Percentiles rank a stretch among this genome's conserved stretches.
Evolutionary conservation across 768 basidiomycete genomes (phyloP).

Genomic region (Phanerodontia chrysosporium): DNA sequence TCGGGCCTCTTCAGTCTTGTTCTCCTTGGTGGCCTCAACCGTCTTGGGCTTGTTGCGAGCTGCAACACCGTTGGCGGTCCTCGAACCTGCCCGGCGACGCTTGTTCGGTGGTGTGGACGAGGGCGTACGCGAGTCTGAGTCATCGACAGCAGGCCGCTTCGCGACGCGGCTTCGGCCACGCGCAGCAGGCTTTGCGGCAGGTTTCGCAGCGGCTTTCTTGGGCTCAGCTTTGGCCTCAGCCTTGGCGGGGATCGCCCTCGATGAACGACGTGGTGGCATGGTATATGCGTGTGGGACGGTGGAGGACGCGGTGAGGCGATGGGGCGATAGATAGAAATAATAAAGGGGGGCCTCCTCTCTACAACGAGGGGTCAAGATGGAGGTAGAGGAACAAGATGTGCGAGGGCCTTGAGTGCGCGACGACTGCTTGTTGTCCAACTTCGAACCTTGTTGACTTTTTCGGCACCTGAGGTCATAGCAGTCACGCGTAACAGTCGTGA

Average conservation of each 20-base stretch:
- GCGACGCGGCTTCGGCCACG: constrained; percentile 1
- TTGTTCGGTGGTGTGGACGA: constrained; percentile 18
- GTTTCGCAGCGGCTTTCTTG: constrained; percentile 13
- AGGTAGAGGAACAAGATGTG: neutral
- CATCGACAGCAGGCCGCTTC: constrained; percentile 16
- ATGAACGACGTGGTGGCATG: constrained; percentile 23
- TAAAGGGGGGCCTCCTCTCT: neutral
- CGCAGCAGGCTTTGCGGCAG: constrained; percentile 4
- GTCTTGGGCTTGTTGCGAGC: neutral
- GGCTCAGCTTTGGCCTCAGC: constrained; percentile 13
- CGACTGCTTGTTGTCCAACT: neutral
- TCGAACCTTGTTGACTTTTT: constrained; percentile 6
- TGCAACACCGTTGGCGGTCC: constrained; percentile 6
- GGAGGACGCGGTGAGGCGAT: constrained; percentile 5
- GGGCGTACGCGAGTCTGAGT: constrained; percentile 5
- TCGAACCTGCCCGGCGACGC: constrained; percentile 13
- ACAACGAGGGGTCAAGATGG: neutral
- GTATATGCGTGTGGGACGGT: constrained; percentile 5
- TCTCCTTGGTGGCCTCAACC: neutral
- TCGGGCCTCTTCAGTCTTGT: neutral
- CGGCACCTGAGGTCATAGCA: neutral
- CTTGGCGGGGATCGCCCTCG: constrained; percentile 13
- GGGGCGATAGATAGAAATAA: constrained; percentile 3
- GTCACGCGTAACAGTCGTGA: neutral
- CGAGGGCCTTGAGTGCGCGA: neutral